A percentile compares a stretch with the other conserved stretches of the same genome.
Conservation (phyloP, 495 filamentous ascomycete genomes). For the Massariosphaeria phaeospora region DNA sequence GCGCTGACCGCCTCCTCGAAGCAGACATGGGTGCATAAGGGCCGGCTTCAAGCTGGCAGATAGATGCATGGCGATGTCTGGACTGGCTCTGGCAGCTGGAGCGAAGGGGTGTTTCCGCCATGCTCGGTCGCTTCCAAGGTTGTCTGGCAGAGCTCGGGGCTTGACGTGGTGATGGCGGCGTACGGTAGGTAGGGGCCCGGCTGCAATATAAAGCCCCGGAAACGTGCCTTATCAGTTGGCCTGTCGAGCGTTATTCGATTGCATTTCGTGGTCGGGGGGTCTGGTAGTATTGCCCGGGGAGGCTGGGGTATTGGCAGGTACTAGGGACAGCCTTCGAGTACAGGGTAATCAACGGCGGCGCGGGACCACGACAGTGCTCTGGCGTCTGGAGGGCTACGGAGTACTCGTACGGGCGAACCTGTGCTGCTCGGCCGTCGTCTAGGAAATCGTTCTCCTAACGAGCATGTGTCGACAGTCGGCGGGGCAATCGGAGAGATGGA, state of each 20-base stretch:
- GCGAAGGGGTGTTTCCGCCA: no score
- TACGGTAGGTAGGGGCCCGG: constrained; percentile 21
- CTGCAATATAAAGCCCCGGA: constrained; percentile 31
- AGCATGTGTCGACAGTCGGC: constrained; percentile 20
- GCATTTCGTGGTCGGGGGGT: constrained; percentile 20
- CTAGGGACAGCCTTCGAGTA: neutral
- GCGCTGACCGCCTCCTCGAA: constrained; percentile 25
- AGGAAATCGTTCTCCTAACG: neutral
- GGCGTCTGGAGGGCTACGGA: neutral
- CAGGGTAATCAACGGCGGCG: neutral
- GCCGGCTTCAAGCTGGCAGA: neutral
- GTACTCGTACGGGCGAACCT: neutral
- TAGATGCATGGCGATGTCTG: neutral
- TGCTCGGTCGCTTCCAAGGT: no score
- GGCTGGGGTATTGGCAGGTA: no score
- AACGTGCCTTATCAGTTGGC: constrained; percentile 34
- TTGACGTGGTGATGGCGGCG: constrained; percentile 27
- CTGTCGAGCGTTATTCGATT: constrained; percentile 26
- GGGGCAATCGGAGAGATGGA: constrained; percentile 20
- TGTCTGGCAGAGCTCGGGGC: constrained; percentile 10
- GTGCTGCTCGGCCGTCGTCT: neutral
- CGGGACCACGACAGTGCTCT: constrained; percentile 6
- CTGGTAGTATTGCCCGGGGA: no score
- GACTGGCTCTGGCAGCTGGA: no score
- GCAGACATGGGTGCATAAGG: constrained; percentile 20